These are phyloP conservation scores for Middelhovenomyces tepae DNA, from an alignment of 805 yeast species.

Conservation along the genomic window DNA sequence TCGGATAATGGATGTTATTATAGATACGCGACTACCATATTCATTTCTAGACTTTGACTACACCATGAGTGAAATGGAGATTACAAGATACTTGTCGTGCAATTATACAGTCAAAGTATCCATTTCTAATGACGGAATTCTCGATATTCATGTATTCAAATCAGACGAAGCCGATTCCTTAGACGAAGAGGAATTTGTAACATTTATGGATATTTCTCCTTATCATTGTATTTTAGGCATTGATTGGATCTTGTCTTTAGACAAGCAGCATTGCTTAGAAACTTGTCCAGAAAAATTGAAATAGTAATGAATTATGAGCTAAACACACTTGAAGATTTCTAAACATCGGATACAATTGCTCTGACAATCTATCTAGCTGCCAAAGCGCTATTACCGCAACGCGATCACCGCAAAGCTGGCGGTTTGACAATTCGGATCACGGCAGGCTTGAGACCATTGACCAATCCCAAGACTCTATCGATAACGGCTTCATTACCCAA, in stretches of 20 bases:
- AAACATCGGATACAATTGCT: neutral
- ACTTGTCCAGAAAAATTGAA: no score
- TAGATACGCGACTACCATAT: no score
- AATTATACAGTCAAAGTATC: no score
- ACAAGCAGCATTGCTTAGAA: no score
- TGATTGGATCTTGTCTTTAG: slow-evolving; percentile 7
- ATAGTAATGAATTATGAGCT: neutral
- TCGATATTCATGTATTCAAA: no score
- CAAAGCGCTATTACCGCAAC: neutral
- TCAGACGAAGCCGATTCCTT: neutral
- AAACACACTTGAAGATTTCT: neutral
- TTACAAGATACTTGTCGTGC: no score
- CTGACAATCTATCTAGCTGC: neutral
- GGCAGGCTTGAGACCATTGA: neutral
- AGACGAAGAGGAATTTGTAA: neutral
- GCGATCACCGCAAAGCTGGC: neutral
- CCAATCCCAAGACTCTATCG: no score
- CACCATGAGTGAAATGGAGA: no score
- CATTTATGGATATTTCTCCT: slow-evolving; percentile 9
- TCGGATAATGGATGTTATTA: no score
- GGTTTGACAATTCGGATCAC: neutral
- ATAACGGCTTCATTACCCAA: no score
- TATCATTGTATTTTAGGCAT: slow-evolving; percentile 12
- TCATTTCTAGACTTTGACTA: no score
- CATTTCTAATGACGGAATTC: no score